Evolutionary conservation across 2,329 filamentous ascomycete species (phyloP).

Genomic region (Tolypocladium album): DNA sequence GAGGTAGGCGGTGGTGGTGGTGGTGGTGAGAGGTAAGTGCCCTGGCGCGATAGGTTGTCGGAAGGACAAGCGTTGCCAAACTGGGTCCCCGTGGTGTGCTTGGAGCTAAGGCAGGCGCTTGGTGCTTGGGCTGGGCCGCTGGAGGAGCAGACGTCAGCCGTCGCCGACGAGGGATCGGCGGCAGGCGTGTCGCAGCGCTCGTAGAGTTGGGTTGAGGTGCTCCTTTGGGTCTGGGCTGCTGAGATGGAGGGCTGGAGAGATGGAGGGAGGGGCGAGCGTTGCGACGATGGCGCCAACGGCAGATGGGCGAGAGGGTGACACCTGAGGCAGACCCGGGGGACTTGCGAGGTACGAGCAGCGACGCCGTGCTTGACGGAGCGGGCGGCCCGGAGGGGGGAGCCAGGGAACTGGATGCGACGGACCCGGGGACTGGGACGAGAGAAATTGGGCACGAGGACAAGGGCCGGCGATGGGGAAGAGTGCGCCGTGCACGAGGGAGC

Average conservation of each 20-base stretch:
- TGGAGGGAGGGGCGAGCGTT: background rate
- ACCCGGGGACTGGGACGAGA: too few species aligned
- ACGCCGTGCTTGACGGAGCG: background rate
- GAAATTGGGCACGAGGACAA: background rate
- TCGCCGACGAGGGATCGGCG: background rate
- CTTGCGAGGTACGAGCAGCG: background rate
- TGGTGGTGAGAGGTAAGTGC: background rate
- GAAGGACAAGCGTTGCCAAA: background rate
- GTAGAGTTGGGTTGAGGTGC: background rate
- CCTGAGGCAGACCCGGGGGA: background rate
- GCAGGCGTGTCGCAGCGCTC: background rate
- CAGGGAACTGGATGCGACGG: background rate
- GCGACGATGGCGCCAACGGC: background rate
- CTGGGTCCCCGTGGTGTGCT: background rate
- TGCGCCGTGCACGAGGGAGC: too few species aligned
- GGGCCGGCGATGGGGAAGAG: background rate
- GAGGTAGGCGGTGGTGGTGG: too few species aligned
- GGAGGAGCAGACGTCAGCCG: background rate
- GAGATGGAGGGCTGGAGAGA: background rate
- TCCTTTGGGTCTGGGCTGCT: background rate
- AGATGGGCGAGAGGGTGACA: background rate
- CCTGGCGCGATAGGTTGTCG: background rate
- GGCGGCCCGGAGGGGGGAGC: background rate
- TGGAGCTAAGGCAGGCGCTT: background rate
- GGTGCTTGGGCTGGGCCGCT: background rate